These are phyloP conservation scores for Bryum argenteum DNA, from an alignment of 225 moss, liverwort and hornwort species.

Conservation along the genomic window DNA sequence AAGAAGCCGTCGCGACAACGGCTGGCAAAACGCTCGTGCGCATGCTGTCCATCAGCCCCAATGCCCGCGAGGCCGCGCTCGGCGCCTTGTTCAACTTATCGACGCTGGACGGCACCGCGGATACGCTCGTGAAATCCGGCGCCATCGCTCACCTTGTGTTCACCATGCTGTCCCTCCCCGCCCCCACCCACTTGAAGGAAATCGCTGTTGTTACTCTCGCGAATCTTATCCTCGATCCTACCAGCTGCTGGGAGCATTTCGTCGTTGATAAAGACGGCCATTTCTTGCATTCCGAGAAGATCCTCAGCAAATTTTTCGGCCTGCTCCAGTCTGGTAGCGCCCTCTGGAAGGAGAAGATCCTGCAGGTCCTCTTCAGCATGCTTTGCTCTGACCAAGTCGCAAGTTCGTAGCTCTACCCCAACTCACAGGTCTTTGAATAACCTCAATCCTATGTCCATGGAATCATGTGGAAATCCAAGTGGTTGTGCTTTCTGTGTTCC, in stretches of 20 bases:
- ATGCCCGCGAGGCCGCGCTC: constrained; percentile 36
- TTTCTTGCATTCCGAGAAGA: constrained; percentile 36
- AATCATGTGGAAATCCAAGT: too few species aligned
- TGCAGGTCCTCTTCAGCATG: constrained; percentile 35
- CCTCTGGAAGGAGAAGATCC: constrained; percentile 34
- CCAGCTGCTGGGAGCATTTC: constrained; percentile 32
- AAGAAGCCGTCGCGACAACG: constrained; percentile 33
- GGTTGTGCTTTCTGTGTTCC: too few species aligned
- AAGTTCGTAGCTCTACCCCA: constrained; percentile 24
- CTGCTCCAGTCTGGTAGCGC: constrained; percentile 26
- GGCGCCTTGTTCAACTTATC: constrained; percentile 39
- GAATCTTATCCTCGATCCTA: constrained; percentile 33
- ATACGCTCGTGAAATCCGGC: constrained; percentile 32
- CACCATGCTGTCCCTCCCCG: constrained; percentile 31
- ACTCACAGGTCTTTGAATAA: too few species aligned
- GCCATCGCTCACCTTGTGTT: constrained; percentile 29
- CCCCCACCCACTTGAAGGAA: constrained; percentile 29
- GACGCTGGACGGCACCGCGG: constrained; percentile 30
- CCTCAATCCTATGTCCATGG: too few species aligned
- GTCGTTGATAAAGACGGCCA: constrained; percentile 36
- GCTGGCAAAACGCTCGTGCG: constrained; percentile 35
- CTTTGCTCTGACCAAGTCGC: constrained; percentile 36
- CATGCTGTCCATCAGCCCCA: constrained; percentile 38
- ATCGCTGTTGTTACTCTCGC: constrained; percentile 30
- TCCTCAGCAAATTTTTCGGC: constrained; percentile 29